Evolutionary conservation across 805 yeast species (phyloP).

Genomic region (Wickerhamomyces ciferrii): DNA sequence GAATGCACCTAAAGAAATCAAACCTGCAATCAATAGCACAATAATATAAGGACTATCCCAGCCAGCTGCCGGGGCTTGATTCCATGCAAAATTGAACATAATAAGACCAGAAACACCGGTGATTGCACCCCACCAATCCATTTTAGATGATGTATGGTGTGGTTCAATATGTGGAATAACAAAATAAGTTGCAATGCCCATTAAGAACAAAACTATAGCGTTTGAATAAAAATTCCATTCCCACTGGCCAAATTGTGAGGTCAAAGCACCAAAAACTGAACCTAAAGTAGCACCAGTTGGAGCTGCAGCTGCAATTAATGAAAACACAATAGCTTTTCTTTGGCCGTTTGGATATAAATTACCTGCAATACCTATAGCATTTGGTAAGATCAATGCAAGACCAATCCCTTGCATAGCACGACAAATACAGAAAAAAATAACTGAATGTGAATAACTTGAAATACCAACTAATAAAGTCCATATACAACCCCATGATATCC

Average conservation of each 20-base stretch:
- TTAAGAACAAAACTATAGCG: conserved; percentile 27
- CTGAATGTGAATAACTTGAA: conserved; percentile 42
- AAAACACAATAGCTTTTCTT: conserved; percentile 47
- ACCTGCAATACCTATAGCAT: conserved; percentile 53
- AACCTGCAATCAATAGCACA: conserved; percentile 48
- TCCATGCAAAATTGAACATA: conserved; percentile 64
- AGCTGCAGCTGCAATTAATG: conserved; percentile 52
- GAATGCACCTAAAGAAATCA: conserved; percentile 37
- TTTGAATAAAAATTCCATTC: conserved; percentile 44
- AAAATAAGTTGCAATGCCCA: conserved; percentile 24
- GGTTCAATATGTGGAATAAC: conserved; percentile 27
- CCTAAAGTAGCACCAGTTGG: conserved; percentile 58
- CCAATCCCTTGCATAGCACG: conserved; percentile 64
- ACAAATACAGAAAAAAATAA: conserved; percentile 43
- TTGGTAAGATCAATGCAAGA: conserved; percentile 51
- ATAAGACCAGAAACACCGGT: conserved; percentile 57
- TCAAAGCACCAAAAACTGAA: conserved; percentile 43
- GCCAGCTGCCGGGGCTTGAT: conserved; percentile 70
- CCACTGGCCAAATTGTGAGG: conserved; percentile 40
- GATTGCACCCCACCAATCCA: conserved; percentile 50
- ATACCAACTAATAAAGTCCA: conserved; percentile 63
- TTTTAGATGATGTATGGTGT: conserved; percentile 16
- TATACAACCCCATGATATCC: conserved; percentile 48
- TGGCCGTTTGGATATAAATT: conserved; percentile 39
- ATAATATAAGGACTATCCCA: conserved; percentile 60